Conservation (phyloP, 192 early-diverging fungal genomes). For the Mortierella antarctica region DNA sequence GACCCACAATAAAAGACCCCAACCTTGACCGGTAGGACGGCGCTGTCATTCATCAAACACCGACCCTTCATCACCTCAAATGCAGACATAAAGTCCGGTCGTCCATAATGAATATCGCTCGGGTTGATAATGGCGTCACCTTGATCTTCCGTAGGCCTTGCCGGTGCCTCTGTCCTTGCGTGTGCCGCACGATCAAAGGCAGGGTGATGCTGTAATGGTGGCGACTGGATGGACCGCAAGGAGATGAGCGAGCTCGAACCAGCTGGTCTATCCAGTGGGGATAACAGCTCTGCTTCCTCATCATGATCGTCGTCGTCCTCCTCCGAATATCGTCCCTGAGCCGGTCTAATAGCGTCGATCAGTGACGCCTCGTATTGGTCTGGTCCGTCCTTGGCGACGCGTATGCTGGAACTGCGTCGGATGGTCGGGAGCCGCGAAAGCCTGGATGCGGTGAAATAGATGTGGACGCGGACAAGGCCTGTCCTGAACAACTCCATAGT, state of each 20-base stretch:
- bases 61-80: slow-evolving; percentile 62
- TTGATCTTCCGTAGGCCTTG: slow-evolving; percentile 68
- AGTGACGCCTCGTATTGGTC: neutral
- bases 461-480: slow-evolving; percentile 46
- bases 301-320: slow-evolving; percentile 38
- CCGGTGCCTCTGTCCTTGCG: slow-evolving; percentile 50
- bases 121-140: slow-evolving; percentile 47
- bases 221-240: slow-evolving; percentile 61
- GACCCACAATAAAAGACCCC: slow-evolving; percentile 92
- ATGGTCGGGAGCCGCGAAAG: neutral
- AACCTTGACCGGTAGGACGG: slow-evolving; percentile 56
- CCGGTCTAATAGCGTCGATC: neutral
- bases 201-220: slow-evolving; percentile 58
- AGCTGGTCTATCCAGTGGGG: slow-evolving; percentile 50
- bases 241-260: slow-evolving; percentile 67
- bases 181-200: slow-evolving; percentile 56
- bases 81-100: slow-evolving; percentile 78
- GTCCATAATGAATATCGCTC: slow-evolving; percentile 77
- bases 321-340: slow-evolving; percentile 14
- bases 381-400: neutral
- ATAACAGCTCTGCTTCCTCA: slow-evolving; percentile 32
- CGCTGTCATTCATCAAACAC: slow-evolving; percentile 20
- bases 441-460: slow-evolving; percentile 40
- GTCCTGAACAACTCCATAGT: slow-evolving; percentile 49
- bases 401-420: slow-evolving; percentile 4